Evolutionary conservation across 805 yeast genomes (phyloP).

Genomic region (Priceomyces melissophilus): DNA sequence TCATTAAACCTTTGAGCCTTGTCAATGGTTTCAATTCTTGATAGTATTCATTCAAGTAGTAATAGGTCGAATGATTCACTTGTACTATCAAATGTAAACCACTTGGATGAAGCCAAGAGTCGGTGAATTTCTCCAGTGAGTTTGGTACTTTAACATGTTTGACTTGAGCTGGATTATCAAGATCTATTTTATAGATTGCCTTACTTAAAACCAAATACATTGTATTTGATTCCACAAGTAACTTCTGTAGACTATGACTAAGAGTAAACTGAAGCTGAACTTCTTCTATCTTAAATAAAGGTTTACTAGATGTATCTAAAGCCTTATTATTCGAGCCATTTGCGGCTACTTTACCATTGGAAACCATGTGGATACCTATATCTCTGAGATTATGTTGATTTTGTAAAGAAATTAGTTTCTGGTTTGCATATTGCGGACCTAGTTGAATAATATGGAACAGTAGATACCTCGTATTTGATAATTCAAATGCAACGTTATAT

Average conservation of each 20-base stretch:
- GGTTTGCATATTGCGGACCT: too few species aligned
- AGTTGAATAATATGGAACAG: too few species aligned
- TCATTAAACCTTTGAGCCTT: slow-evolving; percentile 26
- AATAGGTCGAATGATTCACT: slow-evolving; percentile 19
- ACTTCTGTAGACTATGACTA: slow-evolving; percentile 16
- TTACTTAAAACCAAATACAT: slow-evolving; percentile 29
- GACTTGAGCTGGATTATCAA: slow-evolving; percentile 34
- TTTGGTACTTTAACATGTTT: slow-evolving; percentile 19
- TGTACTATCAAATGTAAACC: slow-evolving; percentile 34
- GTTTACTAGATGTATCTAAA: slow-evolving; percentile 1
- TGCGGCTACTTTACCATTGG: too few species aligned
- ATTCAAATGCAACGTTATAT: too few species aligned
- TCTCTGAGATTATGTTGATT: too few species aligned
- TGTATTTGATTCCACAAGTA: slow-evolving; percentile 30
- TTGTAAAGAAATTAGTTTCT: too few species aligned
- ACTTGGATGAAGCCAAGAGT: slow-evolving; percentile 36
- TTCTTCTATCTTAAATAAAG: slow-evolving; percentile 27
- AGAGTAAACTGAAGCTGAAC: slow-evolving; percentile 40
- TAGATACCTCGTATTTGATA: too few species aligned
- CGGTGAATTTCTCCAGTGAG: slow-evolving; percentile 16
- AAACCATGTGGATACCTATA: too few species aligned
- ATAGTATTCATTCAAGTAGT: slow-evolving; percentile 30
- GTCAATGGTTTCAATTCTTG: slow-evolving; percentile 30
- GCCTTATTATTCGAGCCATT: not conserved
- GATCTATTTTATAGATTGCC: slow-evolving; percentile 28